These are phyloP conservation scores for Sugiyamaella floridensis DNA, from an alignment of 805 yeast species.

Conservation along the genomic window DNA sequence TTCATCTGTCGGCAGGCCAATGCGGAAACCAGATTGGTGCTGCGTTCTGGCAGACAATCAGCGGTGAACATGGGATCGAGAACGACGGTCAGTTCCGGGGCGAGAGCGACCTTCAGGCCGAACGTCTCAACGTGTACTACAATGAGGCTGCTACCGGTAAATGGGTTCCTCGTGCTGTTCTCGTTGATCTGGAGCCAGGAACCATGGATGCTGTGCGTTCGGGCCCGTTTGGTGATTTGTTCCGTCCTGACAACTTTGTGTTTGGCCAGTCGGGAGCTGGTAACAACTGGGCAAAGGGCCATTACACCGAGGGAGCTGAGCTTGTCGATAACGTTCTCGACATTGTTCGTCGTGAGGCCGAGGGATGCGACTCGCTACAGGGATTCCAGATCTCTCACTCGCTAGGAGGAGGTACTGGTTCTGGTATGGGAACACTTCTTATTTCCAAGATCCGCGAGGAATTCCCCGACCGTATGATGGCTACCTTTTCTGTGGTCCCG, in stretches of 20 bases:
- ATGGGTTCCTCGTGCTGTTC: conserved; percentile 89
- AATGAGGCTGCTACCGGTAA: conserved; percentile 80
- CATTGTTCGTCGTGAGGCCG: conserved; percentile 88
- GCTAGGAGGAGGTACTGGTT: conserved; percentile 90
- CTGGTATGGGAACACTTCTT: conserved; percentile 90
- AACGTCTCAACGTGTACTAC: conserved; percentile 74
- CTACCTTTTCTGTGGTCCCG: conserved; percentile 89
- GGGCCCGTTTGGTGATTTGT: conserved; percentile 74
- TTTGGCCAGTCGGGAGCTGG: conserved; percentile 92
- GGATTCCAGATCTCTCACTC: conserved; percentile 89
- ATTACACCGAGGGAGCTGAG: conserved; percentile 95
- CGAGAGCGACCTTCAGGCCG: conserved; percentile 26
- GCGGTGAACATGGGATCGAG: conserved; percentile 37
- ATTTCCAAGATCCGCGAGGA: conserved; percentile 84
- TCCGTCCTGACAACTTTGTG: conserved; percentile 87
- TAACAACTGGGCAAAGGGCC: conserved; percentile 96
- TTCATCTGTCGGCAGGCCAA: conserved; percentile 95
- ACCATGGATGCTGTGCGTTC: conserved; percentile 80
- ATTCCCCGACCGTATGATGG: conserved; percentile 93
- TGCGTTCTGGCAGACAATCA: conserved; percentile 38
- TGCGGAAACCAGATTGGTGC: conserved; percentile 89
- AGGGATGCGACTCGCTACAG: conserved; percentile 85
- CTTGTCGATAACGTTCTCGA: conserved; percentile 84
- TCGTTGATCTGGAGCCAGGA: conserved; percentile 91
- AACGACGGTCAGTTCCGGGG: conserved; percentile 28